Evolutionary conservation across 2,329 filamentous ascomycete species (phyloP), one percentile per base, ranked within the genome.

Genomic region (Cercospora sojina): DNA sequence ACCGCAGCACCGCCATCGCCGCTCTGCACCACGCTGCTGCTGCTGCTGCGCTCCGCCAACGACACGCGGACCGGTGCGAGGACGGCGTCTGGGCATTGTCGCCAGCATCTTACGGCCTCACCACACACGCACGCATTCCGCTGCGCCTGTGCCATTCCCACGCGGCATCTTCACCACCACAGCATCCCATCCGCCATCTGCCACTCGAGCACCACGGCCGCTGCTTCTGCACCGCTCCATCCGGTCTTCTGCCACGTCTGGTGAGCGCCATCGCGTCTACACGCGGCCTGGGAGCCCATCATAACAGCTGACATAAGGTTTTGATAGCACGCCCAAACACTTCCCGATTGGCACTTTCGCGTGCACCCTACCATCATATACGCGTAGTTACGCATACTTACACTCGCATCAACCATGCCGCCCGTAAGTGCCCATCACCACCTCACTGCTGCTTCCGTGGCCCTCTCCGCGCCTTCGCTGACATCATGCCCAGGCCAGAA

Each of bases 401-500:
- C 18, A 57, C 57, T 53, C 65, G 70, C 70, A 70, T 69, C 58
- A 69, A 75, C 68, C 70, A 78, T 79, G 77, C 77, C 77, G 75
- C 75, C 76, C 66, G 77, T 78, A 74, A 65, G 77, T 77, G 43
- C 31, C 18, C 13, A 20, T 55, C 59, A 31, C 18, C 23, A 18
- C 12, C 62, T 61, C 47, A 38, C 49, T 66, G 58, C 64, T 25
- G 53, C 56, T 41, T 9, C 35, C 38, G 35, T 64, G 64, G 51
- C 59, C 65, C 60, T 58, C 43, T 59, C 43, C 61, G 35, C 23
- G 20, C 38, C 70, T 70, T 70, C 69, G 75, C 79, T 83, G 83
- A 85, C 80, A 73, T 69, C 73, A 57, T 68, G 27, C 47, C 47
- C 76, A 90, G 90, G 86, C 85, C 83, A 90, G 91, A 80, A 84